Evolutionary conservation across 257 asterid species (phyloP).

Genomic region (Echium plantagineum): DNA sequence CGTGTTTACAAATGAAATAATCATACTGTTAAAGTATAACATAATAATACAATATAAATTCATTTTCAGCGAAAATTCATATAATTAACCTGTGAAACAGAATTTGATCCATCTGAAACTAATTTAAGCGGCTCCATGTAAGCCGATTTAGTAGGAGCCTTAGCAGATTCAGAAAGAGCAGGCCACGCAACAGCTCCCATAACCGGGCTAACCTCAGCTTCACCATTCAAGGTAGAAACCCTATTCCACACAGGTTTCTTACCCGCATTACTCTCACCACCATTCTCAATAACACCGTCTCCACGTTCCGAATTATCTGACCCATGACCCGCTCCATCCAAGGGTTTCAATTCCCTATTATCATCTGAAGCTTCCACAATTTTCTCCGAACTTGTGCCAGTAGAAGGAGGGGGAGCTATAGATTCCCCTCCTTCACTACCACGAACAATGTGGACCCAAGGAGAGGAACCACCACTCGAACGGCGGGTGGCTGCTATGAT

Average conservation of each 20-base stretch:
- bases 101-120: conserved; percentile 22
- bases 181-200: conserved; percentile 75
- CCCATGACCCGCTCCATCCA: too few species aligned
- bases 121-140: conserved; percentile 31
- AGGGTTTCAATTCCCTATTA: too few species aligned
- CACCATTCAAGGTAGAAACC: conserved; percentile 30
- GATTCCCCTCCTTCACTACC: conserved; percentile 1
- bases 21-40: neutral
- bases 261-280: conserved; percentile 16
- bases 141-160: conserved; percentile 47
- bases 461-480: conserved; percentile 12
- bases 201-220: conserved; percentile 36
- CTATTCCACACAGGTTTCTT: conserved; percentile 60
- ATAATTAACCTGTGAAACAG: conserved; percentile 33
- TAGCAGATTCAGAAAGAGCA: conserved; percentile 57
- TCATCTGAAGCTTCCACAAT: too few species aligned
- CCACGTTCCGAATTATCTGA: neutral
- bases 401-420: too few species aligned
- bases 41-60: neutral
- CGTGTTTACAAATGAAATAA: too few species aligned
- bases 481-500: too few species aligned
- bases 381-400: too few species aligned
- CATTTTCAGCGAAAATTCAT: neutral
- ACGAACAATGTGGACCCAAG: conserved; percentile 17
- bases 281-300: conserved; percentile 19